Conservation (phyloP, 1,284 basidiomycete genomes). For the Leccinum subrobustum region DNA sequence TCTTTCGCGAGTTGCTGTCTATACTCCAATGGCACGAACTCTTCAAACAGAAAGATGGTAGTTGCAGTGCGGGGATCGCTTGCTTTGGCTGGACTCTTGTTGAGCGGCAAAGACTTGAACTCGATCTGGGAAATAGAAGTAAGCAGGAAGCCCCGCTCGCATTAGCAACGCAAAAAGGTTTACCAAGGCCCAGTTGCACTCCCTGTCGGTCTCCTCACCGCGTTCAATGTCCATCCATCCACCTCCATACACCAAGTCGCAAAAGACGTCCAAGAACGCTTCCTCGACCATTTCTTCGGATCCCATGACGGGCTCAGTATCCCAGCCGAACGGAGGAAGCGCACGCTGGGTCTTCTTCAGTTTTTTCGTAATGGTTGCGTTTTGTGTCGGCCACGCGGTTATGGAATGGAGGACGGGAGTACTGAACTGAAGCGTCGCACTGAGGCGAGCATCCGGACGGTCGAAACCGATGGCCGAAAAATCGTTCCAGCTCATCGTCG, state of each 20-base stretch:
- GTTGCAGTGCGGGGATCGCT: slow-evolving; percentile 54
- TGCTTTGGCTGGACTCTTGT: slow-evolving; percentile 21
- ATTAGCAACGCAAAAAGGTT: slow-evolving; percentile 31
- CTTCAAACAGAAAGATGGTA: slow-evolving; percentile 79
- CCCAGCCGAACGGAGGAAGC: slow-evolving; percentile 80
- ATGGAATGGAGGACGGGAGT: slow-evolving; percentile 65
- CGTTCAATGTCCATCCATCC: slow-evolving; percentile 77
- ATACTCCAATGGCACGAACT: slow-evolving; percentile 85
- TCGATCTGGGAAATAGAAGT: slow-evolving; percentile 64
- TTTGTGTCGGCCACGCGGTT: slow-evolving; percentile 69
- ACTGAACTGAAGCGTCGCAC: slow-evolving; percentile 79
- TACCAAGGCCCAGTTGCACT: slow-evolving; percentile 91
- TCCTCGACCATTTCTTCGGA: slow-evolving; percentile 80
- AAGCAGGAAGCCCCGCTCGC: slow-evolving; percentile 3
- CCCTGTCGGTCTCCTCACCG: slow-evolving; percentile 72
- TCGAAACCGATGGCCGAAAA: slow-evolving; percentile 81
- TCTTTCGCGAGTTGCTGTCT: slow-evolving; percentile 66
- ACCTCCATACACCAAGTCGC: slow-evolving; percentile 78
- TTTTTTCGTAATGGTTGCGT: slow-evolving; percentile 70
- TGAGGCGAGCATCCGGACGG: slow-evolving; percentile 69
- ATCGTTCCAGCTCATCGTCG: slow-evolving; percentile 84
- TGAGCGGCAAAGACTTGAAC: slow-evolving; percentile 69
- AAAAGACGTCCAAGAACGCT: slow-evolving; percentile 84
- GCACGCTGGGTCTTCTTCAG: slow-evolving; percentile 81
- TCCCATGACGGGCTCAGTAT: slow-evolving; percentile 76